Evolutionary conservation across 2,329 filamentous ascomycete species (phyloP).

Genomic region (Zelopaecilomyces penicillatus): DNA sequence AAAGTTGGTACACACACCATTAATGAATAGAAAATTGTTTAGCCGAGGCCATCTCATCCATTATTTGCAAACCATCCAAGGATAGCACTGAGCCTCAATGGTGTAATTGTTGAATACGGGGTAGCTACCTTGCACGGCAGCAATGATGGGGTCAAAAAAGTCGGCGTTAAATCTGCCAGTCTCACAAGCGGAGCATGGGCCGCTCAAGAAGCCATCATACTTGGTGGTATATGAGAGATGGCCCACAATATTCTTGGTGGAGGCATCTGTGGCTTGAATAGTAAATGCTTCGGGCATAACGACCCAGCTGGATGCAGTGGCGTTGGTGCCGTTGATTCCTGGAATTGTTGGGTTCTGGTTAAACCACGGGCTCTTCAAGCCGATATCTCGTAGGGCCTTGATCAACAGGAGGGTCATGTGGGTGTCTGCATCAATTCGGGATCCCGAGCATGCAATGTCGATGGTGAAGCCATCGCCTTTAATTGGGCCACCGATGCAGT

Average conservation of each 20-base stretch:
- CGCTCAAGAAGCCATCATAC: conserved; percentile 28
- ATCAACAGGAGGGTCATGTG: conserved; percentile 32
- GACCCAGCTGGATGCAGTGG: conserved; percentile 25
- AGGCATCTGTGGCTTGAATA: conserved; percentile 24
- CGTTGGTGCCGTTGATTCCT: conserved; percentile 20
- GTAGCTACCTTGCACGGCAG: conserved; percentile 29
- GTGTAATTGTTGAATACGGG: conserved; percentile 30
- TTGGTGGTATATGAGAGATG: conserved; percentile 29
- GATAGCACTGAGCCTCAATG: conserved; percentile 28
- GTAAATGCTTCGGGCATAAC: conserved; percentile 31
- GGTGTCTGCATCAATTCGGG: conserved; percentile 29
- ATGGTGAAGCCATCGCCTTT: conserved; percentile 29
- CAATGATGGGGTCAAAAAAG: conserved; percentile 30
- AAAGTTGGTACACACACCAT: no score
- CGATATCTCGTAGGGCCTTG: conserved; percentile 29
- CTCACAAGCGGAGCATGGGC: conserved; percentile 29
- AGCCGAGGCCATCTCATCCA: neutral
- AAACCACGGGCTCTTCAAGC: conserved; percentile 31
- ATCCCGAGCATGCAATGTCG: conserved; percentile 27
- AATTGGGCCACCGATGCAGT: conserved; percentile 23
- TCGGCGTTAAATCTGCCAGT: conserved; percentile 25
- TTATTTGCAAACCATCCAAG: conserved; percentile 29
- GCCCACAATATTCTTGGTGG: conserved; percentile 24
- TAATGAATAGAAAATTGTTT: no score
- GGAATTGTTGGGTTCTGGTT: conserved; percentile 31